phyloP scores from a whole-genome alignment of 306 rosid species.

The Datisca glomerata region DNA sequence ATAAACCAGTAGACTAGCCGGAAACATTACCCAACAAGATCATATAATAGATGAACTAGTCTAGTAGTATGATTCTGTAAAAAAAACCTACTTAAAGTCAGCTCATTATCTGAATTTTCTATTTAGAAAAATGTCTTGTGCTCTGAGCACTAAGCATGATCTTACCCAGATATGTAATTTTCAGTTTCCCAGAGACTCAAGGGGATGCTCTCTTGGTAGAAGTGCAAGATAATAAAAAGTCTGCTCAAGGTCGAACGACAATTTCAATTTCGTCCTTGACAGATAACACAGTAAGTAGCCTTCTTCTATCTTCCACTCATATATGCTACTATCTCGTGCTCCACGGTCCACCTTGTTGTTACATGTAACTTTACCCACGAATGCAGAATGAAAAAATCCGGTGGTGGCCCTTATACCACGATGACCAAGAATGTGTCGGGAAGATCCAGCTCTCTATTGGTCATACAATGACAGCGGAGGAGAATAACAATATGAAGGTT shows the following conservation, averaged over 20 bases:
- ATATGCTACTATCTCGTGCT: constrained; percentile 1
- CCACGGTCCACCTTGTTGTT: constrained; percentile 2
- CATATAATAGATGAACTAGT: no score
- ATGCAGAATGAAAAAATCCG: constrained; percentile 64
- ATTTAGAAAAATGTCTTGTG: no score
- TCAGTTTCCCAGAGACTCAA: constrained; percentile 91
- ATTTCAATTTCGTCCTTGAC: constrained; percentile 71
- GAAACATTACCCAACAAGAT: no score
- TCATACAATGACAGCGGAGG: constrained; percentile 56
- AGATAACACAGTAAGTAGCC: constrained; percentile 50
- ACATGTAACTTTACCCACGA: constrained; percentile 11
- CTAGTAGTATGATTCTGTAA: no score
- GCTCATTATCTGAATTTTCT: no score
- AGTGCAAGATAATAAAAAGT: constrained; percentile 60
- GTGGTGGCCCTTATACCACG: constrained; percentile 95
- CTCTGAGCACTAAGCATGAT: constrained; percentile 1
- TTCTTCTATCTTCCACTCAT: constrained; percentile 8
- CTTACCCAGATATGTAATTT: constrained; percentile 16
- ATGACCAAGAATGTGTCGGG: constrained; percentile 80
- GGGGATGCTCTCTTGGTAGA: constrained; percentile 74
- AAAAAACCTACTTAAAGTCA: no score
- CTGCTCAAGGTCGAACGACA: constrained; percentile 62
- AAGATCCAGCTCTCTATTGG: constrained; percentile 76
- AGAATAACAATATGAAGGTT: constrained; percentile 72
- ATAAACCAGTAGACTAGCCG: no score